phyloP scores from a whole-genome alignment of 108 stramenopile species.

The Schizochytrium sp. region DNA sequence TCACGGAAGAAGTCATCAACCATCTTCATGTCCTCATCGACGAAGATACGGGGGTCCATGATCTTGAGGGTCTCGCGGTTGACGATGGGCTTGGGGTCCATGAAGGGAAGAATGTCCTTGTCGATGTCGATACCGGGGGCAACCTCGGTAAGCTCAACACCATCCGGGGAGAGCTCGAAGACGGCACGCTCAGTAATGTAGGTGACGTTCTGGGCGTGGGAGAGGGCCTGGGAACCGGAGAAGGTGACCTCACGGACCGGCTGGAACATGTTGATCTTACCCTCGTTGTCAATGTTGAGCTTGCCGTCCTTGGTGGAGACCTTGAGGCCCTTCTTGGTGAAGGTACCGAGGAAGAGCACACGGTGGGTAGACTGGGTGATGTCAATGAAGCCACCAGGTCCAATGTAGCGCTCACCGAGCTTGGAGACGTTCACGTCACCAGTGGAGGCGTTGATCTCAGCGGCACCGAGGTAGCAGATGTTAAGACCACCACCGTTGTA shows the following conservation, averaged over 20 bases:
- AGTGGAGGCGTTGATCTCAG: slow-evolving; percentile 73
- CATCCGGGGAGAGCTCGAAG: slow-evolving; percentile 79
- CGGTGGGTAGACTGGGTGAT: slow-evolving; percentile 79
- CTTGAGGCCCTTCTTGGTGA: slow-evolving; percentile 82
- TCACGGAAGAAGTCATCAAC: slow-evolving; percentile 47
- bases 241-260: slow-evolving; percentile 81
- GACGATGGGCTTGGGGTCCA: slow-evolving; percentile 79
- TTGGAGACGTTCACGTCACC: slow-evolving; percentile 87
- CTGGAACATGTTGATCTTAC: slow-evolving; percentile 82
- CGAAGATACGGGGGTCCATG: slow-evolving; percentile 52
- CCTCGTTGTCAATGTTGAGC: slow-evolving; percentile 78
- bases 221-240: slow-evolving; percentile 80
- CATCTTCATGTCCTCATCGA: slow-evolving; percentile 19
- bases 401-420: slow-evolving; percentile 77
- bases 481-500: slow-evolving; percentile 84
- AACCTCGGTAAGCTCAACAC: slow-evolving; percentile 83
- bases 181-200: slow-evolving; percentile 86
- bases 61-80: slow-evolving; percentile 20
- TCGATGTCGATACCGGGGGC: slow-evolving; percentile 85
- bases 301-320: slow-evolving; percentile 72
- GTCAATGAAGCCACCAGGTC: slow-evolving; percentile 87
- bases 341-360: slow-evolving; percentile 77
- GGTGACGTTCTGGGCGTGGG: slow-evolving; percentile 80
- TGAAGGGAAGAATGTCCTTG: slow-evolving; percentile 82
- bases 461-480: slow-evolving; percentile 80